Percentiles rank a stretch among this genome's conserved stretches.
Conservation (phyloP, 306 rosid genomes). For the Castanea crenata region DNA sequence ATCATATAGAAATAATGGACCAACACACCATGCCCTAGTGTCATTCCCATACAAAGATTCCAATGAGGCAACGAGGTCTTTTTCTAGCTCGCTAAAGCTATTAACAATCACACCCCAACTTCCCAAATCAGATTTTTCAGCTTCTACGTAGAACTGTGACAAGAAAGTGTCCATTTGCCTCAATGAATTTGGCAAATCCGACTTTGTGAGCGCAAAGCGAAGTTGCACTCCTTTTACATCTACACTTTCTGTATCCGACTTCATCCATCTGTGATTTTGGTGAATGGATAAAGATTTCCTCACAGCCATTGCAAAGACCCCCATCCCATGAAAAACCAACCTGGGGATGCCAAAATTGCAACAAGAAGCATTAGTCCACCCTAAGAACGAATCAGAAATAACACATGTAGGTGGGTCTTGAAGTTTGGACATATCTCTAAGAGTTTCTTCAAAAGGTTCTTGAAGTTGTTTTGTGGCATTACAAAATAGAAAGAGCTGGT, state of each 20-base stretch:
- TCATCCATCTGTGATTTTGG: neutral
- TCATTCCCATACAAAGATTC: conserved; percentile 15
- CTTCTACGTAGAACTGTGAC: conserved; percentile 4
- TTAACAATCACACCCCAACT: conserved; percentile 34
- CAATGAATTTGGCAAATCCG: conserved; percentile 18
- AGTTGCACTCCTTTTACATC: conserved; percentile 17
- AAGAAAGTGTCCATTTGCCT: neutral
- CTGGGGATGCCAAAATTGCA: conserved; percentile 22
- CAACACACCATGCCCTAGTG: conserved; percentile 25
- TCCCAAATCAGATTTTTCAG: conserved; percentile 10
- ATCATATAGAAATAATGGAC: conserved; percentile 24
- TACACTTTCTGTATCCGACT: neutral
- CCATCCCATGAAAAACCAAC: conserved; percentile 32
- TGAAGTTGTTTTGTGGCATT: neutral
- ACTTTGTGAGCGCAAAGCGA: neutral
- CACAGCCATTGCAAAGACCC: conserved; percentile 26
- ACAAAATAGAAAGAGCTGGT: neutral
- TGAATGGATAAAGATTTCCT: conserved; percentile 21
- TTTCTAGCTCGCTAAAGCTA: conserved; percentile 28
- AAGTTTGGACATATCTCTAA: conserved; percentile 8
- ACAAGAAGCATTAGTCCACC: conserved; percentile 30
- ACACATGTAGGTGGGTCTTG: conserved; percentile 24
- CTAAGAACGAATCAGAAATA: conserved; percentile 30
- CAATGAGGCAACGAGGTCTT: conserved; percentile 7
- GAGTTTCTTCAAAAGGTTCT: conserved; percentile 18